phyloP scores from a whole-genome alignment of 352 stramenopile species.

The Globisporangium yorkense region DNA sequence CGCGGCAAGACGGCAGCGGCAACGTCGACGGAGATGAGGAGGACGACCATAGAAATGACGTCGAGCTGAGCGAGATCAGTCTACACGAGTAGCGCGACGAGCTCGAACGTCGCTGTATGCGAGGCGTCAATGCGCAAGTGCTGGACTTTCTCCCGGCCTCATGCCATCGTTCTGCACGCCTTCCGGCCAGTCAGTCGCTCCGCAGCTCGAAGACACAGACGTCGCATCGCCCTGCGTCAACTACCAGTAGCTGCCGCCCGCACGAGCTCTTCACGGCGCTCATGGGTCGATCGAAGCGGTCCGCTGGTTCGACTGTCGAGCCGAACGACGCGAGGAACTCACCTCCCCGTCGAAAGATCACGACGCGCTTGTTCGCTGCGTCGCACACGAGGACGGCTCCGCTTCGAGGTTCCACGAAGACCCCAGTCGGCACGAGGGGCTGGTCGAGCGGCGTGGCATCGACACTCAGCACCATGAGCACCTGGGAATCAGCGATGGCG shows the following conservation, averaged over 20 bases:
- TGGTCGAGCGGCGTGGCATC: constrained; percentile 38
- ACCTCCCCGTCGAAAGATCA: constrained; percentile 40
- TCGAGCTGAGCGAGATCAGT: constrained; percentile 52
- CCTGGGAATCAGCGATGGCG: constrained; percentile 10
- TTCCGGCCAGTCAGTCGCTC: neutral
- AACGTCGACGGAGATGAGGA: constrained; percentile 10
- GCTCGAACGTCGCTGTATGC: neutral
- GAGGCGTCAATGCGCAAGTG: no score
- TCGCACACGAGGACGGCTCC: constrained; percentile 46
- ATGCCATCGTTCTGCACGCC: neutral
- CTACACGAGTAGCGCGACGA: constrained; percentile 22
- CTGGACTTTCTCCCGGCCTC: neutral
- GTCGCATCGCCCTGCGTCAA: constrained; percentile 6
- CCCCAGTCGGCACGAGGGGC: constrained; percentile 27
- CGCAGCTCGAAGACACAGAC: constrained; percentile 10
- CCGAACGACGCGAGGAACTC: constrained; percentile 43
- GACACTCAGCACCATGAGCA: constrained; percentile 28
- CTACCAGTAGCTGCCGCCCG: constrained; percentile 1
- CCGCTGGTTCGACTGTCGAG: constrained; percentile 32
- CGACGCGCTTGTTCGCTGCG: constrained; percentile 31
- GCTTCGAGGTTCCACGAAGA: constrained; percentile 41
- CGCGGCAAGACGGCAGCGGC: constrained; percentile 8
- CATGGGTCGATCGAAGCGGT: constrained; percentile 35
- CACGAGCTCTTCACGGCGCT: constrained; percentile 4
- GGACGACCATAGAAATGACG: constrained; percentile 9